These are phyloP conservation scores for Penicillium rolfsii DNA, from an alignment of 2,329 filamentous ascomycete species.

Conservation along the genomic window DNA sequence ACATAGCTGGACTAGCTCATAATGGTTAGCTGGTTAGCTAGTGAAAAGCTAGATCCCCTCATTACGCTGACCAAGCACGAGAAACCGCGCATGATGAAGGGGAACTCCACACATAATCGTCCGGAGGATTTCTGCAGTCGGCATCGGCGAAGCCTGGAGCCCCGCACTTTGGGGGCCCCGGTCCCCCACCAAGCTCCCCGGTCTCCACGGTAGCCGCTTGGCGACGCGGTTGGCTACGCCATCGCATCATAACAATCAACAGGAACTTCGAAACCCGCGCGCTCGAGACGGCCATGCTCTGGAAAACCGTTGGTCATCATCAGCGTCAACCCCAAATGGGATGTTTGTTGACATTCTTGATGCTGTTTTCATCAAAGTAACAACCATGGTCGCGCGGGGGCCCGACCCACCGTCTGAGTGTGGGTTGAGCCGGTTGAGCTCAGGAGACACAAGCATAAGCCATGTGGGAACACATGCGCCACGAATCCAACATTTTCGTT, in stretches of 20 bases:
- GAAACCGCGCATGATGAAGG: background rate
- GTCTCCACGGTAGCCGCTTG: slow-evolving; percentile 10
- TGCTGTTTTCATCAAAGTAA: background rate
- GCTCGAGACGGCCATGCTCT: background rate
- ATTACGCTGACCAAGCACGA: background rate
- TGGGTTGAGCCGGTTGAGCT: background rate
- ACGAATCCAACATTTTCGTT: background rate
- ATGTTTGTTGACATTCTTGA: background rate
- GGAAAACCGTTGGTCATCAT: background rate
- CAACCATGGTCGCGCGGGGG: background rate
- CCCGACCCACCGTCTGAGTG: background rate
- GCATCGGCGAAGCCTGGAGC: slow-evolving; percentile 14
- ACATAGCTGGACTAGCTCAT: background rate
- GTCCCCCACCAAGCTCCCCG: slow-evolving; percentile 2
- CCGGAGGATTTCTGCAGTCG: background rate
- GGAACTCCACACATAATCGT: background rate
- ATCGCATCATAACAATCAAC: background rate
- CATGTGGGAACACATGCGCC: slow-evolving; percentile 10
- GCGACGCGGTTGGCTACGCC: slow-evolving; percentile 1
- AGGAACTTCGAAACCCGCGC: background rate
- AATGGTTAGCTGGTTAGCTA: background rate
- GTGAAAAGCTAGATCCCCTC: background rate
- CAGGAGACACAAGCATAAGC: slow-evolving; percentile 10
- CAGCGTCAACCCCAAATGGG: background rate
- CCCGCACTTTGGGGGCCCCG: slow-evolving; percentile 10